Evolutionary conservation across 768 basidiomycete genomes (phyloP).

Genomic region (Mycena amicta): DNA sequence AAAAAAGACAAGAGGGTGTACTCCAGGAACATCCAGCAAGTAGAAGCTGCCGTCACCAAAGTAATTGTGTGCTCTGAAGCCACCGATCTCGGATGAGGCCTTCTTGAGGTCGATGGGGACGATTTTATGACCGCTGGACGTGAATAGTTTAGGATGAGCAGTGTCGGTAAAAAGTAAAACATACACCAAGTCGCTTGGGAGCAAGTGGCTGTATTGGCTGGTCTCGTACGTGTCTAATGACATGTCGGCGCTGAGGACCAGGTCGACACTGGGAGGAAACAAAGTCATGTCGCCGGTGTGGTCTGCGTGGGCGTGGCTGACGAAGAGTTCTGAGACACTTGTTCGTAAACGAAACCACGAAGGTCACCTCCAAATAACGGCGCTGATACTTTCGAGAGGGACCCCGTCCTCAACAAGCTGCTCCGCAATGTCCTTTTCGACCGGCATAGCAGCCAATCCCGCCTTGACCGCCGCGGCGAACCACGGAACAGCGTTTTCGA

Average conservation of each 20-base stretch:
- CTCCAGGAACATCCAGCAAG: conserved; percentile 21
- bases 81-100: conserved; percentile 12
- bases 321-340: neutral
- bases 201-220: neutral
- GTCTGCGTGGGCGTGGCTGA: conserved; percentile 12
- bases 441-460: neutral
- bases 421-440: conserved; percentile 3
- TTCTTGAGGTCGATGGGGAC: conserved; percentile 9
- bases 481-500: conserved; percentile 4
- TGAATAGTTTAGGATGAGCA: neutral
- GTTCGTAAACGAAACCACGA: neutral
- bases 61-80: conserved; percentile 16
- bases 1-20: neutral
- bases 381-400: conserved; percentile 9
- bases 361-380: conserved; percentile 14
- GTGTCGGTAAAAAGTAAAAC: neutral
- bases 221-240: neutral
- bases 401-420: conserved; percentile 7
- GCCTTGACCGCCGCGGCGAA: conserved; percentile 1
- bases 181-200: conserved; percentile 16
- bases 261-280: conserved; percentile 13
- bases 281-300: conserved; percentile 15
- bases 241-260: conserved; percentile 5
- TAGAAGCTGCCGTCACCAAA: conserved; percentile 24
- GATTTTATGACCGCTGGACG: conserved; percentile 15